Conservation (phyloP, 1,139 yeast species). For the Petasospora fabianii region DNA sequence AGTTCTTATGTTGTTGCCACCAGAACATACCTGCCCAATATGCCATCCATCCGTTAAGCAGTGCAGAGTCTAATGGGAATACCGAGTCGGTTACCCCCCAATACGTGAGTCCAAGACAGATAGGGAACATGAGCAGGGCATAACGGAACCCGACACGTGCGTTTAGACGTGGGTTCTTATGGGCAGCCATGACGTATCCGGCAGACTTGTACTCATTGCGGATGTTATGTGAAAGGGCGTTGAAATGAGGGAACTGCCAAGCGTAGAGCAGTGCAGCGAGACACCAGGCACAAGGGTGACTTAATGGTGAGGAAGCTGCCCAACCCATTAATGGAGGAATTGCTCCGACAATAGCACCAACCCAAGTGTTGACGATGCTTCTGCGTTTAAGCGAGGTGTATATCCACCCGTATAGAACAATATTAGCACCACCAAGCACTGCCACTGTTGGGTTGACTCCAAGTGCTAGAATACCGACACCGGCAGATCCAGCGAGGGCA, state of each 20-base stretch:
- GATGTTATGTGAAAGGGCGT: conserved; percentile 83
- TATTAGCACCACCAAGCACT: conserved; percentile 68
- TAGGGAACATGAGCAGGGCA: conserved; percentile 85
- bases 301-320: conserved; percentile 86
- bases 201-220: conserved; percentile 86
- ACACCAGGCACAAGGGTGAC: conserved; percentile 94
- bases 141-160: conserved; percentile 92
- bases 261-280: conserved; percentile 86
- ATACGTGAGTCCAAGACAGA: conserved; percentile 79
- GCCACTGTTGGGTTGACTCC: conserved; percentile 92
- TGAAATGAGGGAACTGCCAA: conserved; percentile 99
- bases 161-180: conserved; percentile 84
- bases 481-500: conserved; percentile 63
- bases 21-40: conserved; percentile 81
- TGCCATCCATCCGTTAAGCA: conserved; percentile 83
- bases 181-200: conserved; percentile 95
- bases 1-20: conserved; percentile 65
- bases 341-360: conserved; percentile 97
- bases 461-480: conserved; percentile 60
- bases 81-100: conserved; percentile 80
- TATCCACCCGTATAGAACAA: conserved; percentile 79
- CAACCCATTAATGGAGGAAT: conserved; percentile 99
- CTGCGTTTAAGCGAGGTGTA: conserved; percentile 88
- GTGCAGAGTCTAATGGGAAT: conserved; percentile 74
- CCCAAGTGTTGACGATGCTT: conserved; percentile 92